Conservation (phyloP, 257 asterid species). For the Knoxia roxburghii region DNA sequence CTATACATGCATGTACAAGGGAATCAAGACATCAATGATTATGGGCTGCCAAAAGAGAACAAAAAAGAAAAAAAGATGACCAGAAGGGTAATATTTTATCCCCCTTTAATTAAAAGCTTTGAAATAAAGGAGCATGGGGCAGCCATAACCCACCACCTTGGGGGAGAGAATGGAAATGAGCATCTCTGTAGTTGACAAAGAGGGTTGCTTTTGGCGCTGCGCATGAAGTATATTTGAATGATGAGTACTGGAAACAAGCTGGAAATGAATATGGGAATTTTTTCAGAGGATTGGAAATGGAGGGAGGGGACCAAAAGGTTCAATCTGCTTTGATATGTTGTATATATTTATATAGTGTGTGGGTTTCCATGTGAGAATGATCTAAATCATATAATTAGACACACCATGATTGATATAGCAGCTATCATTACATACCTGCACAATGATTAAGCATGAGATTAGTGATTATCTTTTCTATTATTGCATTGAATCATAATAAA, state of each 20-base stretch:
- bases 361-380: conserved; percentile 12
- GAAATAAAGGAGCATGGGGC: conserved; percentile 1
- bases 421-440: conserved; percentile 17
- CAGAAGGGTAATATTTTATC: neutral
- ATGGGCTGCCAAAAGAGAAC: conserved; percentile 1
- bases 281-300: neutral
- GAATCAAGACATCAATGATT: conserved; percentile 4
- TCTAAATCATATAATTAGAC: conserved; percentile 17
- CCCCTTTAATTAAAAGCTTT: neutral
- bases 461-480: neutral
- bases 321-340: neutral
- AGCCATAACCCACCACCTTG: neutral
- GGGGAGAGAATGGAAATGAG: too few relatives aligned
- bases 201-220: neutral
- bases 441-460: conserved; percentile 1
- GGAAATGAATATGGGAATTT: too few relatives aligned
- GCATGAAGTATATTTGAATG: neutral
- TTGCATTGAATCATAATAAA: neutral
- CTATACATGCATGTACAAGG: neutral
- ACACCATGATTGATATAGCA: conserved; percentile 20
- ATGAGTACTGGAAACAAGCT: neutral
- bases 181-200: conserved; percentile 4
- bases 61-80: neutral
- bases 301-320: neutral
- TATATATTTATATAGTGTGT: neutral